Base-by-base conservation (phyloP, 352 stramenopile species). In the Phytopythium mirpurense region DNA sequence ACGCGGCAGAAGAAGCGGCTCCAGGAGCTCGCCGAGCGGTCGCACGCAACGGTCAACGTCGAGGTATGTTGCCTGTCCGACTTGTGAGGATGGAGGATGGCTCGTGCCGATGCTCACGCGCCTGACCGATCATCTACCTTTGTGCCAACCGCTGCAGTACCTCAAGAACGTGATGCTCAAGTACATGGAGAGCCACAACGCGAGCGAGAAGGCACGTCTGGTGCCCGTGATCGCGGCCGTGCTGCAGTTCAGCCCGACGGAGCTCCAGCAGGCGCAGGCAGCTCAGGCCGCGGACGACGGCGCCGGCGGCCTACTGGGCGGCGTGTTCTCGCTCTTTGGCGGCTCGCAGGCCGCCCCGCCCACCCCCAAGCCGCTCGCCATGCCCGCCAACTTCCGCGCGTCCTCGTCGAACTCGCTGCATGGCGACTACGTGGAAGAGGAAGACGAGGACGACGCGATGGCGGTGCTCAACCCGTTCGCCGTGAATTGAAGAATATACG, bases 91-190 rank as follows among this genome's bases (percentile, higher is more conserved):
- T 29, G 11, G 2, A 32, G 12, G 16, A 10, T 35, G 41, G n/a
- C n/a, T n/a, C n/a, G n/a, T n/a, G n/a, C n/a, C n/a, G n/a, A n/a
- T n/a, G n/a, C n/a, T n/a, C n/a, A n/a, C n/a, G n/a, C n/a, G n/a
- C n/a, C n/a, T n/a, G n/a, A n/a, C n/a, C n/a, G n/a, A n/a, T n/a
- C n/a, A n/a, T n/a, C n/a, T n/a, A n/a, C n/a, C 7, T 16, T n/a
- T 43, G 37, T 43, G 6, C 10, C 6, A 50, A 14, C 12, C 23
- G 63, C 16, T n/a, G 32, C 49, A 92, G 83, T 93, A 93, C 53
- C 48, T 93, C 35, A 91, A 89, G 56, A 93, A 93, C 31, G 74
- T 93, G 10, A 65, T 93, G 37, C 79, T 93, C 56, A 93, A 93
- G 69, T 93, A 88, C 70, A 84, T 93, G 24, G 67, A 74, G 49